Conservation (phyloP, 1,284 basidiomycete species). For the Austroboletus sp. region DNA sequence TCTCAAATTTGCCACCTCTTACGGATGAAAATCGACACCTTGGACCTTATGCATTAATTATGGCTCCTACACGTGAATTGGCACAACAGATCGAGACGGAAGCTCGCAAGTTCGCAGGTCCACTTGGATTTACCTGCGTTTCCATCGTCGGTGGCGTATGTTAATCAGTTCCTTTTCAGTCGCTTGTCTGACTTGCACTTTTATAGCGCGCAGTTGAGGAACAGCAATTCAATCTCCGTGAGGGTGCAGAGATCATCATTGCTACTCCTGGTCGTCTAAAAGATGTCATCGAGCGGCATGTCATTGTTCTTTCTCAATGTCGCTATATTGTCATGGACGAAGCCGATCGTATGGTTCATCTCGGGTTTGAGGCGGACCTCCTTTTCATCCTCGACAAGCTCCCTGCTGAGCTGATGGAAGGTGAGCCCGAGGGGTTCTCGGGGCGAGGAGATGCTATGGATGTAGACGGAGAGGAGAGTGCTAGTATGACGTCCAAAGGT, state of each 20-base stretch:
- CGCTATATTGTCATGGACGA: slow-evolving; percentile 99
- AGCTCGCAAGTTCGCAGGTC: slow-evolving; percentile 82
- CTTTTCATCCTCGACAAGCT: slow-evolving; percentile 93
- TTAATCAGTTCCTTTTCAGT: slow-evolving; percentile 17
- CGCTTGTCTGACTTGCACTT: slow-evolving; percentile 6
- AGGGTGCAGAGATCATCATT: slow-evolving; percentile 96
- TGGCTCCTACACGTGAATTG: slow-evolving; percentile 94
- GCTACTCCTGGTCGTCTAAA: slow-evolving; percentile 96
- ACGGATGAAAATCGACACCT: slow-evolving; percentile 88
- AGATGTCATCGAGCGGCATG: slow-evolving; percentile 93
- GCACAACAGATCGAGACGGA: slow-evolving; percentile 96
- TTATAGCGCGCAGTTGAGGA: slow-evolving; percentile 82
- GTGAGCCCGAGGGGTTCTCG: slow-evolving; percentile 55
- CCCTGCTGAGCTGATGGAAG: slow-evolving; percentile 79
- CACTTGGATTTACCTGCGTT: slow-evolving; percentile 86
- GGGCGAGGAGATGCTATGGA: slow-evolving; percentile 42
- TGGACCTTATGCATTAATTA: slow-evolving; percentile 88
- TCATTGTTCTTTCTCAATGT: slow-evolving; percentile 92
- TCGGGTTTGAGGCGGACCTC: slow-evolving; percentile 92
- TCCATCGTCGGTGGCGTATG: slow-evolving; percentile 94
- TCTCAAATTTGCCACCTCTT: slow-evolving; percentile 76
- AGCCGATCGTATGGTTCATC: slow-evolving; percentile 96
- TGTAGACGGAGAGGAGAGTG: slow-evolving; percentile 43
- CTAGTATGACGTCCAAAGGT: slow-evolving; percentile 55
- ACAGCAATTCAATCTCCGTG: slow-evolving; percentile 90